phyloP scores from a whole-genome alignment of 306 rosid genomes.

The Aeschynomene evenia region DNA sequence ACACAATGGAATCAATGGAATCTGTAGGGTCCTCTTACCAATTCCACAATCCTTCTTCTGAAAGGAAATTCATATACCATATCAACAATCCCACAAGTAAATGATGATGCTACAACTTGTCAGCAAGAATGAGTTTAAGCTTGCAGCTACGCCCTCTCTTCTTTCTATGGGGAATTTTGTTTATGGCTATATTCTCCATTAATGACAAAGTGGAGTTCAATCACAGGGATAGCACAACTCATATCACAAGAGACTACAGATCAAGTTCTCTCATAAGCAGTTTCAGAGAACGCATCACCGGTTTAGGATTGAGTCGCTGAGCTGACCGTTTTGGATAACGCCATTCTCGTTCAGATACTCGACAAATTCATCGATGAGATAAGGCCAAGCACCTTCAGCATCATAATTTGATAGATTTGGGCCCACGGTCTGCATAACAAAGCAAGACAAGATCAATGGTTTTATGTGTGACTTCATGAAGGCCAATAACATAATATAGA shows the following conservation, averaged over 20 bases:
- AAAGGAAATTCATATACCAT: constrained; percentile 28
- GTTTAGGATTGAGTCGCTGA: constrained; percentile 42
- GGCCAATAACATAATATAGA: background rate
- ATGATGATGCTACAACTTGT: constrained; percentile 31
- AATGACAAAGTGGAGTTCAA: constrained; percentile 18
- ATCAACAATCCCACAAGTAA: constrained; percentile 40
- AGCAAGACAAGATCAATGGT: constrained; percentile 10
- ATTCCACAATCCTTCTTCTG: constrained; percentile 29
- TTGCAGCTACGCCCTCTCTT: constrained; percentile 33
- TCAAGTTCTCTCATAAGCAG: constrained; percentile 5
- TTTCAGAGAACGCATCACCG: constrained; percentile 36
- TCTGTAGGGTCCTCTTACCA: constrained; percentile 18
- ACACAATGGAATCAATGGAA: constrained; percentile 27
- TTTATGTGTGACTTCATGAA: background rate
- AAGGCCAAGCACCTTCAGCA: constrained; percentile 98
- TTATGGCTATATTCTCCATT: constrained; percentile 8
- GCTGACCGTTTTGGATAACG: constrained; percentile 45
- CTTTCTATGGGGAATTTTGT: background rate
- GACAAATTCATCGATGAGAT: constrained; percentile 92
- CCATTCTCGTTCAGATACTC: constrained; percentile 87
- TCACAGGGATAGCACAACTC: constrained; percentile 23
- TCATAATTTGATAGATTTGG: constrained; percentile 75
- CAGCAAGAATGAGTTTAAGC: constrained; percentile 37
- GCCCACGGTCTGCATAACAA: constrained; percentile 62
- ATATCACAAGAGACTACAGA: constrained; percentile 13